Conservation (phyloP, 768 basidiomycete genomes). For the Rhodotorula babjevae region DNA sequence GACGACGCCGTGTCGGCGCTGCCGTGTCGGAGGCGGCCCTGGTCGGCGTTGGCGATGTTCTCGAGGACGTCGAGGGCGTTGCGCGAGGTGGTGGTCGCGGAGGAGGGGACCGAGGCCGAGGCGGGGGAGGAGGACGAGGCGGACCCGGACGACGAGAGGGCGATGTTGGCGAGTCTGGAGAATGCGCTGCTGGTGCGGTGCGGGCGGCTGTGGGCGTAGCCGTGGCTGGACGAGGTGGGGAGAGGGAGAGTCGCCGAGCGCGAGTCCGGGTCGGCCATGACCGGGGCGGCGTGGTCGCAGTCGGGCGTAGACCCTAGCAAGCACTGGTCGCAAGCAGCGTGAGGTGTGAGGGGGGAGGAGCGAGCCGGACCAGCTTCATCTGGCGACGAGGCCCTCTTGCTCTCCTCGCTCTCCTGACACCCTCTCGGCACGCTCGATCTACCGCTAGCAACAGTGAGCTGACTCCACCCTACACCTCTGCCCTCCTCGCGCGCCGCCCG, state of each 20-base stretch:
- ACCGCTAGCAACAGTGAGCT: background rate
- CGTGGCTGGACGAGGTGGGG: background rate
- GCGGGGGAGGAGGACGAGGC: slow-evolving; percentile 12
- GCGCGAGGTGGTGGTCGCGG: background rate
- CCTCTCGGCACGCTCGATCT: background rate
- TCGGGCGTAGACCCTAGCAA: no score
- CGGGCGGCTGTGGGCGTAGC: background rate
- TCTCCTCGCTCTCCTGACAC: background rate
- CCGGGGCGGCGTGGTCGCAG: no score
- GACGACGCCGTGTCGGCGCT: background rate
- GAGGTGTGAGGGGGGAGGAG: no score
- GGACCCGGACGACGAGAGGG: slow-evolving; percentile 4
- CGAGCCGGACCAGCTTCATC: no score
- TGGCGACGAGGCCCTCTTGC: no score
- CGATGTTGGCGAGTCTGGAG: slow-evolving; percentile 17
- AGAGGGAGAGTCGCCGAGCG: background rate
- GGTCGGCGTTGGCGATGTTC: slow-evolving; percentile 16
- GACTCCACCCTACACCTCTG: no score
- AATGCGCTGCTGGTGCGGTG: slow-evolving; percentile 1
- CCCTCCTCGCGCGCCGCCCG: background rate
- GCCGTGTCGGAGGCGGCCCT: slow-evolving; percentile 5
- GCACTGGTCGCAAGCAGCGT: no score
- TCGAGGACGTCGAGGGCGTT: slow-evolving; percentile 32
- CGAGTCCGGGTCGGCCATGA: background rate
- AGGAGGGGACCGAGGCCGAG: background rate